phyloP scores from a whole-genome alignment of 768 basidiomycete genomes.

The Mycena olivaceomarginata region DNA sequence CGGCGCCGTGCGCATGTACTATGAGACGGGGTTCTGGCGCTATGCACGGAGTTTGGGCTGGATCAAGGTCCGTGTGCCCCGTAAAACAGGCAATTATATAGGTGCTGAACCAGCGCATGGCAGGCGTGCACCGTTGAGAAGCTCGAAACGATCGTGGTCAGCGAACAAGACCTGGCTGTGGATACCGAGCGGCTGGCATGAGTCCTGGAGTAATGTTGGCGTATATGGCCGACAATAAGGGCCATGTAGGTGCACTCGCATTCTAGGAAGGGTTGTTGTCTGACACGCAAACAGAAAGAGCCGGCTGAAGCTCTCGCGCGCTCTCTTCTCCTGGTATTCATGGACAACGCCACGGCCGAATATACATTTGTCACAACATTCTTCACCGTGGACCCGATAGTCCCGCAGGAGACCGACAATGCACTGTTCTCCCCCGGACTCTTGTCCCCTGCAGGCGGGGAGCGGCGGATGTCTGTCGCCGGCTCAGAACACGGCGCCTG shows the following conservation, averaged over 20 bases:
- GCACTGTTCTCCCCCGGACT: slow-evolving; percentile 60
- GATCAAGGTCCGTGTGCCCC: slow-evolving; percentile 75
- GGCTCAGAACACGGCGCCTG: slow-evolving; percentile 73
- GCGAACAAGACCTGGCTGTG: slow-evolving; percentile 62
- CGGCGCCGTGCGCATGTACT: slow-evolving; percentile 90
- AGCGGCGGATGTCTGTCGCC: slow-evolving; percentile 62
- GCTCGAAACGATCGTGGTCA: slow-evolving; percentile 75
- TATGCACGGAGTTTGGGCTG: slow-evolving; percentile 89
- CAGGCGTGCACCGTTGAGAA: slow-evolving; percentile 84
- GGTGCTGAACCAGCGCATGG: not conserved
- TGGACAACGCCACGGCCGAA: slow-evolving; percentile 97
- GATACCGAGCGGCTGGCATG: slow-evolving; percentile 75
- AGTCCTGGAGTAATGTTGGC: slow-evolving; percentile 89
- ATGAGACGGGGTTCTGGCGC: slow-evolving; percentile 95
- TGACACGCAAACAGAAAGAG: slow-evolving; percentile 75
- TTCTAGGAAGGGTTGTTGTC: not conserved
- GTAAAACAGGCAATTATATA: not conserved
- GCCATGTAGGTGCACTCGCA: slow-evolving; percentile 75
- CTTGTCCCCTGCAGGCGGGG: slow-evolving; percentile 66
- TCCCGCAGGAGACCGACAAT: slow-evolving; percentile 57
- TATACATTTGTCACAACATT: slow-evolving; percentile 92
- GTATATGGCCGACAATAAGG: slow-evolving; percentile 93
- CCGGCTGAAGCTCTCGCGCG: slow-evolving; percentile 90
- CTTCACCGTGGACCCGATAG: slow-evolving; percentile 72
- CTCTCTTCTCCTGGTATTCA: slow-evolving; percentile 90